A percentile compares a stretch with the other conserved stretches of the same genome.
Conservation (phyloP, 805 yeast genomes). For the Myxozyma geophila region DNA sequence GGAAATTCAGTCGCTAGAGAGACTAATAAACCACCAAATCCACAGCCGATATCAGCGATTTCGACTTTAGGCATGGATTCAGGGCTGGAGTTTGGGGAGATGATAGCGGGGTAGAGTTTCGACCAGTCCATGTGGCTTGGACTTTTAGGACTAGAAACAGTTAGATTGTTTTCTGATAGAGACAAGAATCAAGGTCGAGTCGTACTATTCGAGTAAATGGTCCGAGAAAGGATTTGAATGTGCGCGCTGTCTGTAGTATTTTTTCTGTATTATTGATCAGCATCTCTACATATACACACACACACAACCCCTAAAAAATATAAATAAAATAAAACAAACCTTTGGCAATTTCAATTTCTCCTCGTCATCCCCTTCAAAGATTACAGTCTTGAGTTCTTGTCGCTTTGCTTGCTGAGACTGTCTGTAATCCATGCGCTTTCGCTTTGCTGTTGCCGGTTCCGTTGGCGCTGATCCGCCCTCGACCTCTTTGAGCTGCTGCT, state of each 20-base stretch:
- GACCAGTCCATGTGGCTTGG: conserved; percentile 92
- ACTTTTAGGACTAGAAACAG: conserved; percentile 57
- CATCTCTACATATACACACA: not conserved
- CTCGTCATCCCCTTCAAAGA: conserved; percentile 44
- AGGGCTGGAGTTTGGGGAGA: conserved; percentile 40
- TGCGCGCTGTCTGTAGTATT: conserved; percentile 94
- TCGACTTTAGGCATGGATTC: conserved; percentile 57
- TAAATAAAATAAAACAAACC: conserved; percentile 10
- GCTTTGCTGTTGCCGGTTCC: conserved; percentile 13
- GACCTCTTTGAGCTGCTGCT: not conserved
- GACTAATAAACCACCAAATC: conserved; percentile 89
- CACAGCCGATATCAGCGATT: conserved; percentile 97
- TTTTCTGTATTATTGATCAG: conserved; percentile 47
- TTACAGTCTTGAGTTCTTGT: conserved; percentile 53
- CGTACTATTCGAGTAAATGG: conserved; percentile 77
- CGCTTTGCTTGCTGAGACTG: conserved; percentile 56
- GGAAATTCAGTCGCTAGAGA: conserved; percentile 80
- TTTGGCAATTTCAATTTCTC: conserved; percentile 30
- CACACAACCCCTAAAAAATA: not conserved
- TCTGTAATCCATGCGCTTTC: conserved; percentile 47
- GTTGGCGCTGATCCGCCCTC: not conserved
- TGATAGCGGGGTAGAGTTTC: conserved; percentile 67
- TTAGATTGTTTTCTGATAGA: not conserved
- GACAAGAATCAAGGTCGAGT: not conserved
- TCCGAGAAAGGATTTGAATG: conserved; percentile 98